A percentile compares a stretch with the other conserved stretches of the same genome.
phyloP scores from a whole-genome alignment of 139 green algal genomes.

The Zygnema circumcarinatum region DNA sequence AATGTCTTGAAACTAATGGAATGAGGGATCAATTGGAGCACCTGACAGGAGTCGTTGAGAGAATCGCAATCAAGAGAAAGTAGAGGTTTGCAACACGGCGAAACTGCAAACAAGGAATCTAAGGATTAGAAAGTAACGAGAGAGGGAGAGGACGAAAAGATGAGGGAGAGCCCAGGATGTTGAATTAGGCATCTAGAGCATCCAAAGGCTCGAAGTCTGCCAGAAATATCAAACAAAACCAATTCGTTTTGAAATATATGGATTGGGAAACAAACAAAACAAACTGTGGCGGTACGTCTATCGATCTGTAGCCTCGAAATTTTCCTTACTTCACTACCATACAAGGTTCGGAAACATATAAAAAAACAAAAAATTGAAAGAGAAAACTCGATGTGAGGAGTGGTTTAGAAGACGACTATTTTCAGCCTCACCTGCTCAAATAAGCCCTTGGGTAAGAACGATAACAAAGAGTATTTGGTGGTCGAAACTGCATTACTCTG shows the following conservation, averaged over 20 bases:
- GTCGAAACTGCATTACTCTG: slow-evolving; percentile 73
- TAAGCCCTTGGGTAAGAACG: slow-evolving; percentile 79
- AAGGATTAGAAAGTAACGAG: not conserved
- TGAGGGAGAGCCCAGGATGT: not conserved
- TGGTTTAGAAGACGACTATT: too few relatives aligned
- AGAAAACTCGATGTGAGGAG: too few relatives aligned
- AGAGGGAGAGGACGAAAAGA: not conserved
- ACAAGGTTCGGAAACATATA: too few relatives aligned
- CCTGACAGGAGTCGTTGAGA: slow-evolving; percentile 55
- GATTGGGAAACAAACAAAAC: not conserved
- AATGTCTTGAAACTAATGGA: too few relatives aligned
- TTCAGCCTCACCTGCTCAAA: slow-evolving; percentile 71
- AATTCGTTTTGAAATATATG: slow-evolving; percentile 23
- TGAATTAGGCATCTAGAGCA: not conserved
- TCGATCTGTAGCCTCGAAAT: too few relatives aligned
- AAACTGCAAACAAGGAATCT: slow-evolving; percentile 75
- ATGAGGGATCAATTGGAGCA: slow-evolving; percentile 12
- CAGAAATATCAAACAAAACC: not conserved
- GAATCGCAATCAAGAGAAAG: slow-evolving; percentile 71
- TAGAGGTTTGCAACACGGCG: slow-evolving; percentile 82
- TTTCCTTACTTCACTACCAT: too few relatives aligned
- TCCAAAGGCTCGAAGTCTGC: too few relatives aligned
- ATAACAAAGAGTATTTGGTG: slow-evolving; percentile 80
- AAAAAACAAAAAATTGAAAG: too few relatives aligned
- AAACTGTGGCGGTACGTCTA: too few relatives aligned